Percentiles rank a stretch among this genome's conserved stretches.
These are phyloP conservation scores for Daldinia bambusicola DNA, from an alignment of 495 filamentous ascomycete species.

Conservation along the genomic window DNA sequence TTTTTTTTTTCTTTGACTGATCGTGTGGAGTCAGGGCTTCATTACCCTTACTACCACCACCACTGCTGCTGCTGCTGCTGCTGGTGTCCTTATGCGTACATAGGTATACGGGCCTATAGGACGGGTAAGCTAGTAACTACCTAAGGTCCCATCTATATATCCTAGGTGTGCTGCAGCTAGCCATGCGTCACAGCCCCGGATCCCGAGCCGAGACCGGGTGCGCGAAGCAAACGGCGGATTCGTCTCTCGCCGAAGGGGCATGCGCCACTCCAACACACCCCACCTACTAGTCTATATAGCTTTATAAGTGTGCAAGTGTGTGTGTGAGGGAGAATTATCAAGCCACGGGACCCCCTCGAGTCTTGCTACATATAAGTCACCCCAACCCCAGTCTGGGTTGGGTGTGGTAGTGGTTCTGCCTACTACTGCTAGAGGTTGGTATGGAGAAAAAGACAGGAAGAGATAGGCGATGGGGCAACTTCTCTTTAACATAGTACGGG, in stretches of 20 bases:
- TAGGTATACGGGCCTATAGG: slow-evolving; percentile 11
- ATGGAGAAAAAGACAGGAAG: too few relatives aligned
- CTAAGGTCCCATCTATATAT: slow-evolving; percentile 30
- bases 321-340: slow-evolving; percentile 16
- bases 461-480: background rate
- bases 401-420: slow-evolving; percentile 24
- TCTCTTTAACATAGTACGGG: slow-evolving; percentile 1
- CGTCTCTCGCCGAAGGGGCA: slow-evolving; percentile 29
- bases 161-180: slow-evolving; percentile 41
- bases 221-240: slow-evolving; percentile 20
- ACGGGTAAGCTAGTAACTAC: background rate
- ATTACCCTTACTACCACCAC: background rate
- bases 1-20: too few relatives aligned
- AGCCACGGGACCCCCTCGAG: slow-evolving; percentile 37
- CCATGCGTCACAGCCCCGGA: slow-evolving; percentile 43
- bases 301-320: background rate
- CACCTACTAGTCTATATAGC: background rate
- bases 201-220: slow-evolving; percentile 37
- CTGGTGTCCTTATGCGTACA: slow-evolving; percentile 17
- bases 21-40: slow-evolving; percentile 26
- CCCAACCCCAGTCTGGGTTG: slow-evolving; percentile 33
- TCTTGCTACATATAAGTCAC: background rate
- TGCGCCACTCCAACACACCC: slow-evolving; percentile 34
- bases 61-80: background rate
- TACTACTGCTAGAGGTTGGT: too few relatives aligned